Conservation (phyloP, 257 asterid species). For the Voacanga thouarsii region DNA sequence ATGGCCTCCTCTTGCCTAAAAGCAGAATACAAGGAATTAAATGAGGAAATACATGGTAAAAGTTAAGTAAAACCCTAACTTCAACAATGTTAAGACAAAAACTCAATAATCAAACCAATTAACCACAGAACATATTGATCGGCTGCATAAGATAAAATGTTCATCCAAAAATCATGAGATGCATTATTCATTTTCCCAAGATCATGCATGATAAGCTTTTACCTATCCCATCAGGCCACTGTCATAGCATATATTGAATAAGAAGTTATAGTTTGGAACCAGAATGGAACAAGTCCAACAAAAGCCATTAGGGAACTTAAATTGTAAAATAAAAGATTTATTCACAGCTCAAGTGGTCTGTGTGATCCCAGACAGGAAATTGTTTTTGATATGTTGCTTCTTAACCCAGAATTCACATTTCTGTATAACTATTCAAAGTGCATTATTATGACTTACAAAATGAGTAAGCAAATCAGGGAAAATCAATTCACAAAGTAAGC, state of each 20-base stretch:
- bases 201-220: background rate
- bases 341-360: background rate
- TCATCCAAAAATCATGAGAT: background rate
- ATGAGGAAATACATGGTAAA: background rate
- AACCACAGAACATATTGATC: background rate
- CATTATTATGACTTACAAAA: background rate
- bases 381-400: background rate
- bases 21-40: slow-evolving; percentile 10
- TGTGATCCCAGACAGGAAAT: background rate
- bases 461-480: background rate
- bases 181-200: background rate
- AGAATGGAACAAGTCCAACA: background rate
- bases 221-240: background rate
- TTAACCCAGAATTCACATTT: background rate
- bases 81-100: background rate
- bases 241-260: background rate
- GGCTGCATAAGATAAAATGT: background rate
- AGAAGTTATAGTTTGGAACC: background rate
- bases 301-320: background rate
- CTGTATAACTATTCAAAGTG: background rate
- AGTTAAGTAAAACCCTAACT: slow-evolving; percentile 3
- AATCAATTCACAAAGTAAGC: background rate
- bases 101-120: background rate
- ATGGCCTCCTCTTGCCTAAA: slow-evolving; percentile 91
- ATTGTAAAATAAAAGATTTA: background rate